Base-by-base conservation (phyloP, 768 basidiomycete species). In the Neoboletus subvelutipes region DNA sequence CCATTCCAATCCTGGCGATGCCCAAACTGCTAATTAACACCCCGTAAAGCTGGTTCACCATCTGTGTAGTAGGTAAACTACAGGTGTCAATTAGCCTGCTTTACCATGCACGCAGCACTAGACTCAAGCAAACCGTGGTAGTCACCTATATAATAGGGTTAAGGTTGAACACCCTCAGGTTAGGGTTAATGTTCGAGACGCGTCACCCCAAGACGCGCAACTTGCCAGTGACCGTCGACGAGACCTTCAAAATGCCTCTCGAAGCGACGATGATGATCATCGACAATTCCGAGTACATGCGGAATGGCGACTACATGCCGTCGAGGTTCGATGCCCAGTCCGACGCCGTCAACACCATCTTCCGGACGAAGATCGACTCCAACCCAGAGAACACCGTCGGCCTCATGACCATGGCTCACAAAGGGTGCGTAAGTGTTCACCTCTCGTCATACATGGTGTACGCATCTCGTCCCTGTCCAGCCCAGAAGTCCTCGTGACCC, bases 301-400 rank as follows among this genome's bases (percentile, higher is more conserved):
- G 94, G 55, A 96, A 97, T 69, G 93, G 94, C 12, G 94, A 95
- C 74, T 95, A 93, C 72, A 76, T 78, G 53, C 93, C 93, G 46
- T 86, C 87, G 36, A 84, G 96, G 59, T 94, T 93, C 67, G 86
- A 88, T 33, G 93, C 95, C 1, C 97, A 98, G 74, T 76, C 87
- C 8, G 94, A 98, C 74, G 92, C 96, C 2, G 90, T 95, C 61
- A 94, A 84, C 55, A 84, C 87, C 55, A 81, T 98, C 65, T 94
- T 97, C 73, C 87, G 88, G 70, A 86, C 92, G 52, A 99, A 99
- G 81, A 89, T 89, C 64, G 88, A 92, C 70, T 89, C 93, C 26
- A 98, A 99, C 76, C 93, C 96, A 18, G 97, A 99, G 77, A 98
- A 91, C 75, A 94, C 94, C 12, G 95, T 98, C 41, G 97, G 97